Conservation (phyloP, 208 protist genomes). For the Wallacemonas sp. region DNA sequence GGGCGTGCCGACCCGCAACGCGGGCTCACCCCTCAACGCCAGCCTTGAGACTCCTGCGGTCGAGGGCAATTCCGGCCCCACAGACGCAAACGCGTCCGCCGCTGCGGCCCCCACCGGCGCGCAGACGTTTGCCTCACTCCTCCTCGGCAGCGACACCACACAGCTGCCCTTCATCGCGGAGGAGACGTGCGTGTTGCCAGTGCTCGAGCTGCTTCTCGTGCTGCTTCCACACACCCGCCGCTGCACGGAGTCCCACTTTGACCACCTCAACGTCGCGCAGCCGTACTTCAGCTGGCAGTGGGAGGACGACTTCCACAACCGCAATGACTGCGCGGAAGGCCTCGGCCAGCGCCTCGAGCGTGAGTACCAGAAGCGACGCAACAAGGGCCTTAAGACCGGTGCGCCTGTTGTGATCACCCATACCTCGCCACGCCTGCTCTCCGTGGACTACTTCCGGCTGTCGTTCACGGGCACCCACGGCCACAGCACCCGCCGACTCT, state of each 20-base stretch:
- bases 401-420: constrained; percentile 10
- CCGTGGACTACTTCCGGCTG: constrained; percentile 9
- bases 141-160: constrained; percentile 33
- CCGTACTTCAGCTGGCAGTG: constrained; percentile 71
- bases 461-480: neutral
- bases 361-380: constrained; percentile 54
- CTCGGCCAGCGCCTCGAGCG: constrained; percentile 51
- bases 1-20: too few species aligned
- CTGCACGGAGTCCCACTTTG: constrained; percentile 23
- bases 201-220: constrained; percentile 72
- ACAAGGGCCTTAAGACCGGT: constrained; percentile 8
- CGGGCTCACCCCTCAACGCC: too few species aligned
- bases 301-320: constrained; percentile 88
- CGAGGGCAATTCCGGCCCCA: too few species aligned
- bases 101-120: constrained; percentile 5
- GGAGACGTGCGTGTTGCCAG: constrained; percentile 48
- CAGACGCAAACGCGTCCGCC: neutral
- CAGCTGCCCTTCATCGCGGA: constrained; percentile 58
- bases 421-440: constrained; percentile 11
- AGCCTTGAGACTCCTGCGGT: too few species aligned
- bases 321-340: constrained; percentile 50
- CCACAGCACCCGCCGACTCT: constrained; percentile 5
- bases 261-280: constrained; percentile 51
- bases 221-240: constrained; percentile 39
- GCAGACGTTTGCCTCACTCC: constrained; percentile 5